Base-by-base conservation (phyloP, 768 basidiomycete genomes). In the Baorangia bicolor region DNA sequence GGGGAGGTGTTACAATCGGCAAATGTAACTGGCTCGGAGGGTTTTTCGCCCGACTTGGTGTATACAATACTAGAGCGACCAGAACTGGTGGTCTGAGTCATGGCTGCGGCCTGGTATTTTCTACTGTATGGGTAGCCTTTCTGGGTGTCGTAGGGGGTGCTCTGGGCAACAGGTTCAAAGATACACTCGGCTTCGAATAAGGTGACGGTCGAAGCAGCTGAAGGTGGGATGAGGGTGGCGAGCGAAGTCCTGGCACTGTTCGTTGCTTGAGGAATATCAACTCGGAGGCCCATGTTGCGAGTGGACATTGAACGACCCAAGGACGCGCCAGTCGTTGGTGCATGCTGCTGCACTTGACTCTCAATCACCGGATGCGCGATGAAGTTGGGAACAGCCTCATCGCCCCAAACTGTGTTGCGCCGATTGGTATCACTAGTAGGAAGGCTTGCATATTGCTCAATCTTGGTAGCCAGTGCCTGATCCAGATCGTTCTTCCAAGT, bases 11-110 rank as follows among this genome's bases (percentile, higher is more conserved):
- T 56, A 33, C 13, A 33, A 25, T 66, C 51, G 30, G 27, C 47
- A 10, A 45, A 20, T 20, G 34, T 16, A 20, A 33, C 45, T 12
- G 35, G 49, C 18, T 60, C 45, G 57, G 10, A 37, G 20, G 16
- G 13, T n/a, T 74, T 64, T 65, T 82, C 75, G 58, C 82, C 80
- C 49, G 86, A 84, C 73, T 78, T 83, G 64, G 85, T 81, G 71
- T 87, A 86, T 55, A 80, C 73, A 70, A 87, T 83, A 63, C 82
- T 84, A 51, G 86, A 83, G 64, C 81, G 81, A 61, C 78, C 77
- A 51, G 51, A 49, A 13, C 54, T 12, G 16, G 34, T 60, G 59
- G 45, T 59, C 51, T 59, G 68, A 62, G 58, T n/a, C 58, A 57
- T 51, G 54, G 64, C 39, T 51, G 43, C 48, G 46, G 62, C 57